phyloP scores from a whole-genome alignment of 2,329 filamentous ascomycete species.

The Neonectria hederae region DNA sequence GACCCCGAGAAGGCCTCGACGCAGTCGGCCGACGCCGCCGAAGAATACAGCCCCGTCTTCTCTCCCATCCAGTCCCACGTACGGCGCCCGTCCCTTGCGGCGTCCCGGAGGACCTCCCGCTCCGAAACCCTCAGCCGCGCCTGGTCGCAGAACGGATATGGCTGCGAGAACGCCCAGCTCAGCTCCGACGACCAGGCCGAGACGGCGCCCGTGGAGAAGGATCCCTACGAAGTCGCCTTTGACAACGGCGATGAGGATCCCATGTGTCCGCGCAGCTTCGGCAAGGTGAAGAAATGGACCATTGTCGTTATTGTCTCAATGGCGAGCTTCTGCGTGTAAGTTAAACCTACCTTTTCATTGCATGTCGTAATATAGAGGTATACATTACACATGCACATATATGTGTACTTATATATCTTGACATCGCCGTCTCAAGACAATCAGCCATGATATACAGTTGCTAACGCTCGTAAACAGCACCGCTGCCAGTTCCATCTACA shows the following conservation, averaged over 20 bases:
- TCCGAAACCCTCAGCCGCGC: slow-evolving; percentile 35
- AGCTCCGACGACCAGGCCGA: slow-evolving; percentile 22
- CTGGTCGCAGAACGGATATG: slow-evolving; percentile 57
- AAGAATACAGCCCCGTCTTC: slow-evolving; percentile 27
- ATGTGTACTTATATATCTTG: background rate
- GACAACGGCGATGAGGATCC: slow-evolving; percentile 78
- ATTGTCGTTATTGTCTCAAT: slow-evolving; percentile 78
- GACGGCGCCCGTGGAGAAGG: slow-evolving; percentile 43
- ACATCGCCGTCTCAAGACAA: background rate
- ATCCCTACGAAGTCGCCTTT: slow-evolving; percentile 76
- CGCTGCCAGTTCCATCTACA: slow-evolving; percentile 88
- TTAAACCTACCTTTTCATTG: slow-evolving; percentile 40
- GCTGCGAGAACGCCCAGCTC: slow-evolving; percentile 47
- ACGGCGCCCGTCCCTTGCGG: slow-evolving; percentile 12
- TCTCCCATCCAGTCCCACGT: slow-evolving; percentile 24
- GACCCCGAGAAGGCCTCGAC: slow-evolving; percentile 41
- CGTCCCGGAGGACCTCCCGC: slow-evolving; percentile 20
- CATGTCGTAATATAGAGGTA: slow-evolving; percentile 3
- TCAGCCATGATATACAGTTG: background rate
- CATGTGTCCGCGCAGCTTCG: slow-evolving; percentile 76
- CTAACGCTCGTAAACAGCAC: slow-evolving; percentile 63
- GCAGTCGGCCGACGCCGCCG: slow-evolving; percentile 12
- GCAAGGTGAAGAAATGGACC: slow-evolving; percentile 75
- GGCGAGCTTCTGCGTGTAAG: slow-evolving; percentile 85
- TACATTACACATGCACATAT: background rate